phyloP scores from a whole-genome alignment of 2,329 filamentous ascomycete genomes.

The Ramularia collo-cygni region DNA sequence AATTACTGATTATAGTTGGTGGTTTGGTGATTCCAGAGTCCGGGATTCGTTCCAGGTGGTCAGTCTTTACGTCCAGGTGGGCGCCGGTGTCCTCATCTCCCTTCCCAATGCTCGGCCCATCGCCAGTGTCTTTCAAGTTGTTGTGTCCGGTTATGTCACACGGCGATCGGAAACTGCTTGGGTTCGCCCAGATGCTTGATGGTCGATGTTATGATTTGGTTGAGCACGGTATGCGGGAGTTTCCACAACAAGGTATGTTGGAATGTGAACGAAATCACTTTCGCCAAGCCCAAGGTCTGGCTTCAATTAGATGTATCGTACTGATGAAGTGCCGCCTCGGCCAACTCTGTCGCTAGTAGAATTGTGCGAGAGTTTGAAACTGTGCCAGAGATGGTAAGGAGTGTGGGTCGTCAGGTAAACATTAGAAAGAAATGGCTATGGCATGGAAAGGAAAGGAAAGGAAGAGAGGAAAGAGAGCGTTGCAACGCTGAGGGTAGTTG shows the following conservation, averaged over 20 bases:
- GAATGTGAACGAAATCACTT: conserved; percentile 28
- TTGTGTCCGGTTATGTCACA: conserved; percentile 4
- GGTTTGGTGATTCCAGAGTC: not conserved
- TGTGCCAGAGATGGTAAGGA: conserved; percentile 1
- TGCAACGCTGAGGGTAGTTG: conserved; percentile 1
- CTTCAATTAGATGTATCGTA: too few relatives aligned
- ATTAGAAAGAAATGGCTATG: conserved; percentile 5
- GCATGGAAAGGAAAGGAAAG: not conserved
- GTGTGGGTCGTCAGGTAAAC: conserved; percentile 4
- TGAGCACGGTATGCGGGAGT: conserved; percentile 27
- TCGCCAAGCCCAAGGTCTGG: not conserved
- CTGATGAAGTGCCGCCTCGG: too few relatives aligned
- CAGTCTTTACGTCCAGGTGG: not conserved
- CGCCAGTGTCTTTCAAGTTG: not conserved
- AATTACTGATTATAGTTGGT: too few relatives aligned
- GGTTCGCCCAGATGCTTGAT: conserved; percentile 6
- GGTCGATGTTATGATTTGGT: conserved; percentile 28
- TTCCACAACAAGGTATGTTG: conserved; percentile 29
- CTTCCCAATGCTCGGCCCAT: conserved; percentile 1
- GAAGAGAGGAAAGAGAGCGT: too few relatives aligned
- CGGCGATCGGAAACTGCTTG: conserved; percentile 5
- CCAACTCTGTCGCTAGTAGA: not conserved
- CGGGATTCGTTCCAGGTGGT: not conserved
- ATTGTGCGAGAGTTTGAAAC: not conserved
- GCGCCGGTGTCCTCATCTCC: not conserved